Percentiles rank a stretch among this genome's conserved stretches.
These are phyloP conservation scores for Pulveroboletus sp. DNA, from an alignment of 768 basidiomycete species.

Conservation along the genomic window DNA sequence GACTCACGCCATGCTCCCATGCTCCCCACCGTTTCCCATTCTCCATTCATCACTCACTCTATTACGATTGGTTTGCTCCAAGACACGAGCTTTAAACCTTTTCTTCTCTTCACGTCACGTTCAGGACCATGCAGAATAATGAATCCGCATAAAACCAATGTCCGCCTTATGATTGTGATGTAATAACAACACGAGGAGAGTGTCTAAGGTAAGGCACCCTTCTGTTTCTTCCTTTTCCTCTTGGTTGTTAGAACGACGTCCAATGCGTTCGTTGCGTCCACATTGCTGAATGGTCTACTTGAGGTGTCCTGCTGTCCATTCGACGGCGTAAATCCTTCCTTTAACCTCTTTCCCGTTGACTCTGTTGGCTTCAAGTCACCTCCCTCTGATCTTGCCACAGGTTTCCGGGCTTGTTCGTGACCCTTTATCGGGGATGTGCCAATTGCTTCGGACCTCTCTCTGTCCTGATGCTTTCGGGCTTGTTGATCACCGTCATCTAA, in stretches of 20 bases:
- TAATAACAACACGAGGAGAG: not conserved
- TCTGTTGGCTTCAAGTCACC: not conserved
- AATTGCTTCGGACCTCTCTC: not conserved
- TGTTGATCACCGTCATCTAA: not conserved
- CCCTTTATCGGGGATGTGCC: slow-evolving; percentile 1
- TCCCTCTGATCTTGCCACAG: slow-evolving; percentile 6
- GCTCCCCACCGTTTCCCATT: not conserved
- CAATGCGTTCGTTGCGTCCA: not conserved
- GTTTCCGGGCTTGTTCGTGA: slow-evolving; percentile 6
- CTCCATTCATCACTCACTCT: slow-evolving; percentile 5
- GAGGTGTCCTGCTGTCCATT: slow-evolving; percentile 4
- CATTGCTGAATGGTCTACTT: not conserved
- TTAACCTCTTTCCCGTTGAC: not conserved
- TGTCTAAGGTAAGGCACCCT: slow-evolving; percentile 13
- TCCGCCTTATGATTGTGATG: slow-evolving; percentile 2
- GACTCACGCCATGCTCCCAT: slow-evolving; percentile 2
- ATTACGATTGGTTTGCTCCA: slow-evolving; percentile 6
- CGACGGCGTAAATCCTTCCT: not conserved
- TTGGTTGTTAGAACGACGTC: not conserved
- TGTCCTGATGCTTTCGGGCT: not conserved
- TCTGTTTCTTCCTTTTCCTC: slow-evolving; percentile 16
- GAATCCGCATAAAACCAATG: slow-evolving; percentile 10
- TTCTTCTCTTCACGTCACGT: slow-evolving; percentile 11
- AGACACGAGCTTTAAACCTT: slow-evolving; percentile 6
- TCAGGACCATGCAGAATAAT: slow-evolving; percentile 27